A percentile compares a stretch with the other conserved stretches of the same genome.
These are phyloP conservation scores for Penicillium canescens DNA, from an alignment of 495 filamentous ascomycete species.

Conservation along the genomic window DNA sequence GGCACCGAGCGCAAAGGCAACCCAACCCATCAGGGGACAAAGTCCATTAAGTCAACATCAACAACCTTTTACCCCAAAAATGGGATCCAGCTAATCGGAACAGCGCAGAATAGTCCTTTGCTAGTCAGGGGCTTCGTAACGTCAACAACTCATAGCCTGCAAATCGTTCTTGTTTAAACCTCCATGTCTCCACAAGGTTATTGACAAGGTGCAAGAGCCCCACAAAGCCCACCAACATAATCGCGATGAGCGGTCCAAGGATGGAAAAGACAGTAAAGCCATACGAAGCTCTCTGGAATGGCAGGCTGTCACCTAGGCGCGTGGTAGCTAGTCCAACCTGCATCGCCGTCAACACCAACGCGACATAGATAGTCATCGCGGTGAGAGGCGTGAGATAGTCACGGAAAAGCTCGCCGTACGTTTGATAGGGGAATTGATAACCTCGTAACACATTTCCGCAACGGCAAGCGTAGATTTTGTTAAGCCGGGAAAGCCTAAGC, in stretches of 20 bases:
- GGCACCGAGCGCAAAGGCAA: too few species aligned
- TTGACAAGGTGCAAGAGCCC: constrained; percentile 1
- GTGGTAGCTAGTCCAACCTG: constrained; percentile 56
- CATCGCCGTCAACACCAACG: constrained; percentile 57
- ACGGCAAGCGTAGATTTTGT: constrained; percentile 16
- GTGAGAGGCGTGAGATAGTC: constrained; percentile 50
- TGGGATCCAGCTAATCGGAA: too few species aligned
- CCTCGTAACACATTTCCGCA: neutral
- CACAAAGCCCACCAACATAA: constrained; percentile 5
- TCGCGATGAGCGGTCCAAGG: constrained; percentile 21
- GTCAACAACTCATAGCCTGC: neutral
- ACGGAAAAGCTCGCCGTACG: constrained; percentile 27
- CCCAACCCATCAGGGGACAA: too few species aligned
- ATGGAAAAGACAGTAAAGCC: constrained; percentile 56
- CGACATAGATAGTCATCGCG: constrained; percentile 48
- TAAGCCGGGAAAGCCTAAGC: constrained; percentile 33
- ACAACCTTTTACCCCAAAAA: too few species aligned
- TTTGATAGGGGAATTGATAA: constrained; percentile 11
- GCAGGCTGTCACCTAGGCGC: constrained; percentile 27
- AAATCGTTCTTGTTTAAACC: constrained; percentile 2
- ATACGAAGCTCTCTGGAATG: constrained; percentile 50
- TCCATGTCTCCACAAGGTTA: constrained; percentile 8
- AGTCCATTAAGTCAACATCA: too few species aligned
- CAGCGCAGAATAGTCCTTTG: too few species aligned
- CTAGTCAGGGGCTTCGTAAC: too few species aligned